These are phyloP conservation scores for Fusarium liriodendri DNA, from an alignment of 2,329 filamentous ascomycete species.

Conservation along the genomic window DNA sequence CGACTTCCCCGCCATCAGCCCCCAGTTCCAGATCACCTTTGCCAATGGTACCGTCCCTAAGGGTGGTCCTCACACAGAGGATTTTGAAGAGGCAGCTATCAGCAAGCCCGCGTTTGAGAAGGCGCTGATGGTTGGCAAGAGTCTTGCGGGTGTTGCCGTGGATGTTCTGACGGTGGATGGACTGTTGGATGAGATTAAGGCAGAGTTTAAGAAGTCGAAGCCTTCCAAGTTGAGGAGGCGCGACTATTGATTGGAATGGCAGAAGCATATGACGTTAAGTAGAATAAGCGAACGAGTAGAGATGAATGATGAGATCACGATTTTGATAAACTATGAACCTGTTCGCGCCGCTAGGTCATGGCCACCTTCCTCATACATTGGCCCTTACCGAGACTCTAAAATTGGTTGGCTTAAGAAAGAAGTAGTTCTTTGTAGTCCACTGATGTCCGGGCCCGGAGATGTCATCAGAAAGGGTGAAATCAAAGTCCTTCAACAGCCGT, in stretches of 20 bases:
- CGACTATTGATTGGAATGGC: neutral
- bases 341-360: accelerated
- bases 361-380: neutral
- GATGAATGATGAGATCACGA: neutral
- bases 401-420: neutral
- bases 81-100: slow-evolving; percentile 62
- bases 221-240: slow-evolving; percentile 1
- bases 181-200: slow-evolving; percentile 49
- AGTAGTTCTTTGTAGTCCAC: slow-evolving; percentile 2
- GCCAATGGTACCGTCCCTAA: slow-evolving; percentile 37
- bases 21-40: slow-evolving; percentile 41
- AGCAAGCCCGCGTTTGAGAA: slow-evolving; percentile 59
- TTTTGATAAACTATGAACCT: neutral
- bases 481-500: neutral
- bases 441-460: neutral
- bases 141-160: slow-evolving; percentile 59
- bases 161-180: slow-evolving; percentile 58
- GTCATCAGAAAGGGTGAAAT: neutral
- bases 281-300: neutral
- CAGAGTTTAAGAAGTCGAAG: slow-evolving; percentile 33
- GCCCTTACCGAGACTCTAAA: neutral
- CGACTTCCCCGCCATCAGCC: slow-evolving; percentile 43
- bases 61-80: slow-evolving; percentile 59
- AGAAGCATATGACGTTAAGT: neutral
- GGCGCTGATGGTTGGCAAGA: slow-evolving; percentile 59